These are phyloP conservation scores for Clavispora carvajalis DNA, from an alignment of 805 yeast genomes.

Conservation along the genomic window DNA sequence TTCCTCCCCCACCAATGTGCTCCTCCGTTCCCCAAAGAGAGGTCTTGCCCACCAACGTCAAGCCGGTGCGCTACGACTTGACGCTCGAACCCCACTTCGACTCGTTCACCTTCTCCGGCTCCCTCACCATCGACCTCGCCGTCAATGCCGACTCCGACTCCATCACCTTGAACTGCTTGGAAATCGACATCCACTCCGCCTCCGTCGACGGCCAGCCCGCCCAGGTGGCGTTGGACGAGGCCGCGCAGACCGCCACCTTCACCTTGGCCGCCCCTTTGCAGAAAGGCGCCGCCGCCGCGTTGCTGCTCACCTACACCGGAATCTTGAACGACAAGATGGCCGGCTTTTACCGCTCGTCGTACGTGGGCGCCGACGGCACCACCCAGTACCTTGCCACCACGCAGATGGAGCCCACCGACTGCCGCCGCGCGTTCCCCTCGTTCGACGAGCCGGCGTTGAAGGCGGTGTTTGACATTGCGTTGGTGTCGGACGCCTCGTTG, in stretches of 20 bases:
- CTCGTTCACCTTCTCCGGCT: conserved; percentile 56
- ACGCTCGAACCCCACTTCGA: conserved; percentile 42
- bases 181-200: conserved; percentile 55
- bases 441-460: conserved; percentile 81
- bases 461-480: conserved; percentile 62
- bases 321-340: conserved; percentile 73
- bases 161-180: conserved; percentile 57
- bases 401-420: conserved; percentile 84
- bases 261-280: conserved; percentile 29
- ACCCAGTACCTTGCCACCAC: conserved; percentile 75
- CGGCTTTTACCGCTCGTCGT: conserved; percentile 72
- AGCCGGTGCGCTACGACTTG: conserved; percentile 37
- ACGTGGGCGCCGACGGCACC: conserved; percentile 50
- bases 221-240: conserved; percentile 26
- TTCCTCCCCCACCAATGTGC: conserved; percentile 4
- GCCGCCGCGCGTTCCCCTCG: conserved; percentile 83
- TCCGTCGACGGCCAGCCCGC: conserved; percentile 25
- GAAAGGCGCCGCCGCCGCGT: conserved; percentile 35
- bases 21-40: conserved; percentile 25
- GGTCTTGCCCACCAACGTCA: conserved; percentile 39
- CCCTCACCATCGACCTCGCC: conserved; percentile 47
- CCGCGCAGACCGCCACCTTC: conserved; percentile 38
- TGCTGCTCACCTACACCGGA: conserved; percentile 55
- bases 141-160: conserved; percentile 44
- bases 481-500: conserved; percentile 50